Conservation (phyloP, 2,329 filamentous ascomycete species). For the Nemania bipapillata region DNA sequence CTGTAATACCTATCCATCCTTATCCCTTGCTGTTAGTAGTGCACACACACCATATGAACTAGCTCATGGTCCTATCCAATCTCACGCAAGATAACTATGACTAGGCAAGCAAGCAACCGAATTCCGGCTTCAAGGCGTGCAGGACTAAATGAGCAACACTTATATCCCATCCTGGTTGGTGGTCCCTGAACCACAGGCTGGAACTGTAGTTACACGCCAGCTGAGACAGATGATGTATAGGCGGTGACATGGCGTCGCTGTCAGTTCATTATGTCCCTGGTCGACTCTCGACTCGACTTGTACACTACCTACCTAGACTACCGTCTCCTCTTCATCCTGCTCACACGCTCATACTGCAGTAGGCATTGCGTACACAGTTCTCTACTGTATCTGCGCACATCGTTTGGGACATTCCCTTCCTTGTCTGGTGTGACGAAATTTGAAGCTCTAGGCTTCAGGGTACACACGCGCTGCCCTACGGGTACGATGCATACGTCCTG, state of each 20-base stretch:
- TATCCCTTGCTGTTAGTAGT: background rate
- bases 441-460: constrained; percentile 21
- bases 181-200: constrained; percentile 8
- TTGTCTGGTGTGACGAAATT: constrained; percentile 30
- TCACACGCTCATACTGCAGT: too few species aligned
- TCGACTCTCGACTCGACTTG: background rate
- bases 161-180: constrained; percentile 2
- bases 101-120: background rate
- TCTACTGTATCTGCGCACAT: constrained; percentile 7
- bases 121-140: background rate
- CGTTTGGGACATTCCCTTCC: constrained; percentile 31
- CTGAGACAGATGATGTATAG: constrained; percentile 35
- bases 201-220: constrained; percentile 30
- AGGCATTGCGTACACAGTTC: too few species aligned
- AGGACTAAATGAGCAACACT: background rate
- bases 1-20: background rate
- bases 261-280: constrained; percentile 28
- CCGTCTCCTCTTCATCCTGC: too few species aligned
- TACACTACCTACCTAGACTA: background rate
- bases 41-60: background rate
- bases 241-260: constrained; percentile 28
- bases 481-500: constrained; percentile 27
- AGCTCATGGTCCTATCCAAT: constrained; percentile 21
- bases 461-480: constrained; percentile 27
- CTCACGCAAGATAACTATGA: constrained; percentile 16